Conservation (phyloP, 768 basidiomycete species). For the Neoboletus subvelutipes region DNA sequence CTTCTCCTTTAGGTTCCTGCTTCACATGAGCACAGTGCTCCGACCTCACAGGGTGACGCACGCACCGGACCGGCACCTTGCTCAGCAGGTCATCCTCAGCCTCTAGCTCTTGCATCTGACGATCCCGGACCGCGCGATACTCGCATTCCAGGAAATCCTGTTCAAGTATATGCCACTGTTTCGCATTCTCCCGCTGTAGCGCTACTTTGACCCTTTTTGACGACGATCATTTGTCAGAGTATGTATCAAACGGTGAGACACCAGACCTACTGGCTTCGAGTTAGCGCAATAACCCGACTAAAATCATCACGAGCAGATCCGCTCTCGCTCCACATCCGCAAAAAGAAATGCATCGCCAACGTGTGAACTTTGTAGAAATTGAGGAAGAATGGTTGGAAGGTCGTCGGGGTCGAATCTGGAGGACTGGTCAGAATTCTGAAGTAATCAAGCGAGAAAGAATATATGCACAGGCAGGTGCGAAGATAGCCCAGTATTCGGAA, state of each 20-base stretch:
- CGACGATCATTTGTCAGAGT: constrained; percentile 6
- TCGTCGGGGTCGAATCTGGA: constrained; percentile 70
- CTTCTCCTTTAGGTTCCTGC: constrained; percentile 81
- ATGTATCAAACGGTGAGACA: background rate
- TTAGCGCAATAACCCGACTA: constrained; percentile 70
- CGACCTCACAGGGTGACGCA: background rate
- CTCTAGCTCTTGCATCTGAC: constrained; percentile 90
- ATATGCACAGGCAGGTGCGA: constrained; percentile 77
- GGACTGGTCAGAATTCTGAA: constrained; percentile 7
- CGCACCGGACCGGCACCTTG: constrained; percentile 83
- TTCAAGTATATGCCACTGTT: constrained; percentile 83
- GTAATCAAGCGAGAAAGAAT: background rate
- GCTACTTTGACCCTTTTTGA: constrained; percentile 68
- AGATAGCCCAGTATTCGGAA: constrained; percentile 82
- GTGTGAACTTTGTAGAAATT: constrained; percentile 80
- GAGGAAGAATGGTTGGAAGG: constrained; percentile 85
- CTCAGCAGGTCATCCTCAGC: constrained; percentile 83
- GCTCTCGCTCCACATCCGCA: constrained; percentile 92
- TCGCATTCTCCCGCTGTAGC: constrained; percentile 67
- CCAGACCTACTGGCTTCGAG: constrained; percentile 76
- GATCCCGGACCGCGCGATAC: constrained; percentile 81
- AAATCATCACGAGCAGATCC: constrained; percentile 77
- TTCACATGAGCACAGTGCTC: constrained; percentile 6
- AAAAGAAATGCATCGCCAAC: constrained; percentile 81
- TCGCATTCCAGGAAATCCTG: constrained; percentile 77